Conservation (phyloP, 345 rosid genomes). For the Eucalyptus regnans region DNA sequence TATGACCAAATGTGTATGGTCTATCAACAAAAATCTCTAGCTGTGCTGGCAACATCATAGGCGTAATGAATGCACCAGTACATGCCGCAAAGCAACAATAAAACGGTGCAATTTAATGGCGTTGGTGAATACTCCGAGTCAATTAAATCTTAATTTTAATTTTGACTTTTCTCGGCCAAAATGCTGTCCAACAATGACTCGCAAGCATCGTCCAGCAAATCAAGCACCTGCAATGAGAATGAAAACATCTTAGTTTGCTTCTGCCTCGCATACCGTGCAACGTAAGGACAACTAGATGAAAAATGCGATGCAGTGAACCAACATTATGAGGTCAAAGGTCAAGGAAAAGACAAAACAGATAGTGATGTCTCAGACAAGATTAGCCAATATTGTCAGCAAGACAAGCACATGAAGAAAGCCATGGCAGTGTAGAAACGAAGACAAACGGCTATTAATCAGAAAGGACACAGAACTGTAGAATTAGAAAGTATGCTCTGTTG, state of each 20-base stretch:
- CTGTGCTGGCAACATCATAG: not conserved
- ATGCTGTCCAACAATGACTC: constrained; percentile 79
- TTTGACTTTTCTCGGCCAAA: constrained; percentile 13
- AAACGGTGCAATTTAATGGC: not conserved
- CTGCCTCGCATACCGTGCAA: not conserved
- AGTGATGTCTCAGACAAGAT: not conserved
- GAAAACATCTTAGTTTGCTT: not conserved
- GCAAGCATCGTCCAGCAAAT: constrained; percentile 89
- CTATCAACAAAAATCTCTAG: not conserved
- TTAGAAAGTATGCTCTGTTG: not conserved
- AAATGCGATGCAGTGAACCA: not conserved
- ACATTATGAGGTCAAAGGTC: not conserved
- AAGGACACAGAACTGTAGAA: not conserved
- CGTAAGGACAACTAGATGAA: not conserved
- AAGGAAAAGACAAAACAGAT: not conserved
- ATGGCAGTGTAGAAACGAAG: not conserved
- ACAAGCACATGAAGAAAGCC: not conserved
- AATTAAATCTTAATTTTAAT: not conserved
- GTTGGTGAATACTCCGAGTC: not conserved
- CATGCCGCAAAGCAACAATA: not conserved
- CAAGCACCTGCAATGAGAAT: constrained; percentile 43
- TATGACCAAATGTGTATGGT: not conserved
- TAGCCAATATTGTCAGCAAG: not conserved
- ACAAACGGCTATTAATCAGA: not conserved
- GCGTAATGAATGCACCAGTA: not conserved